Base-by-base conservation (phyloP, 2,329 filamentous ascomycete genomes). In the Trichoderma oligosporum region DNA sequence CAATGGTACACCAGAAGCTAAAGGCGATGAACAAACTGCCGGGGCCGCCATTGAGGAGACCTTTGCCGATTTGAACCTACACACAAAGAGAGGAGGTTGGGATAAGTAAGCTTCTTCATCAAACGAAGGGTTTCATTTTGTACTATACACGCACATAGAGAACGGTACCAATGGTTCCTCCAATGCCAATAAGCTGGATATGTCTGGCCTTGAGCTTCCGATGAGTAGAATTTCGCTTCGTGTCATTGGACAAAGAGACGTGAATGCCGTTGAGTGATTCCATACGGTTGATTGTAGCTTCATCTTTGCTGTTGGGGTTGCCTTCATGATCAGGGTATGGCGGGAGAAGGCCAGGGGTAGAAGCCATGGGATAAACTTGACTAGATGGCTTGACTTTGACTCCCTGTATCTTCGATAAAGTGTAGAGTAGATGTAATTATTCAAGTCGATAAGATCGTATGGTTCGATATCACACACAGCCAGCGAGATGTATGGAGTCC, bases 81-180 rank as follows among this genome's bases (percentile, higher is more conserved):
- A 49, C 11, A n/a, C 3, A 29, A 45, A 6, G 18, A 31, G 14
- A 29, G 4, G 29, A 7, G 22, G 16, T n/a, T n/a, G n/a, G n/a
- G n/a, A n/a, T n/a, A n/a, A n/a, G n/a, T n/a, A n/a, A n/a, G n/a
- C n/a, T n/a, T n/a, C n/a, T n/a, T n/a, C n/a, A n/a, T n/a, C n/a
- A n/a, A n/a, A n/a, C n/a, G n/a, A n/a, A n/a, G 44, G 36, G 22
- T 35, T 42, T 11, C 9, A 9, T 11, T 20, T 0, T 44, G 20
- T 35, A 44, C 4, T 14, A 24, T 47, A 68, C n/a, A n/a, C 69
- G 61, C 63, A 84, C 80, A 65, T 78, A 84, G 3, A 85, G 71
- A 14, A 80, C 82, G 1, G 82, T 86, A 16, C 84, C 83, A 60
- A 86, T 85, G 6, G 83, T 85, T 0, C 83, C 84, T 36, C 83